phyloP scores from a whole-genome alignment of 768 basidiomycete genomes.

The Tulasnella sp. region DNA sequence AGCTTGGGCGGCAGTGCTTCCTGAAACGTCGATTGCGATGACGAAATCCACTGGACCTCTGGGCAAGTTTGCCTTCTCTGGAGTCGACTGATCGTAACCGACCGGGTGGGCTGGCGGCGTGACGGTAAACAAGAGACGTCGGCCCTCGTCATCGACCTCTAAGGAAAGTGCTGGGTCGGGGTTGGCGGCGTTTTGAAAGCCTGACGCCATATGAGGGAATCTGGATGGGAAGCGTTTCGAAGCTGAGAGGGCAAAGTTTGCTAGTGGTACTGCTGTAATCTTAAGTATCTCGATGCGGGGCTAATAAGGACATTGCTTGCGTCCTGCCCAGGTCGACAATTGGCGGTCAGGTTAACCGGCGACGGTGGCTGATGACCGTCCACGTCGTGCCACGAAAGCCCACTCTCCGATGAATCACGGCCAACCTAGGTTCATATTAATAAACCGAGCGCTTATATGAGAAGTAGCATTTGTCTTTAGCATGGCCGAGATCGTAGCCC shows the following conservation, averaged over 20 bases:
- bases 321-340: not conserved
- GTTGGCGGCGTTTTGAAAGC: not conserved
- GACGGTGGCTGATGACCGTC: not conserved
- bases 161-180: not conserved
- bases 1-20: constrained; percentile 17
- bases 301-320: not conserved
- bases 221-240: not conserved
- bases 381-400: constrained; percentile 4
- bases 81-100: not conserved
- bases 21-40: constrained; percentile 11
- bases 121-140: not conserved
- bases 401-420: not conserved
- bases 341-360: not conserved
- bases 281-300: not conserved
- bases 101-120: not conserved
- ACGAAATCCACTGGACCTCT: constrained; percentile 1
- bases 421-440: not conserved
- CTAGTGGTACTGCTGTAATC: not conserved
- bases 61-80: not conserved
- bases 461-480: not conserved
- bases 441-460: not conserved
- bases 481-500: not conserved
- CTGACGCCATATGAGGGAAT: not conserved
- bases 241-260: not conserved
- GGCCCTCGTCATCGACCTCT: not conserved